phyloP scores from a whole-genome alignment of 163 green algal genomes.

The Trebouxiophyceae sp. region DNA sequence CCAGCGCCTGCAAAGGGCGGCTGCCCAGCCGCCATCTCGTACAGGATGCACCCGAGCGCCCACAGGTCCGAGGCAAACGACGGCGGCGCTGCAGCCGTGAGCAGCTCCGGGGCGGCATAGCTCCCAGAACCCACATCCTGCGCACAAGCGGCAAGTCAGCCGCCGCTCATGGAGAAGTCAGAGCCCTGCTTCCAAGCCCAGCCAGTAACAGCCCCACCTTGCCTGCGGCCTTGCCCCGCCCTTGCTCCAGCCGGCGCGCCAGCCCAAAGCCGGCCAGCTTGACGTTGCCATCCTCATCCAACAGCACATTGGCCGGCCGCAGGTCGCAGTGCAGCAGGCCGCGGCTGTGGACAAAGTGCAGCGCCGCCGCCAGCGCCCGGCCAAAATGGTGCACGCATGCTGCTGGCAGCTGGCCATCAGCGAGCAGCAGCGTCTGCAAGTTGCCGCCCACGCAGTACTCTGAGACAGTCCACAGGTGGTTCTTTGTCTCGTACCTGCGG shows the following conservation, averaged over 20 bases:
- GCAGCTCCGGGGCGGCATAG: slow-evolving; percentile 94
- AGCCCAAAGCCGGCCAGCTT: slow-evolving; percentile 95
- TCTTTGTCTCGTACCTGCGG: slow-evolving; percentile 92
- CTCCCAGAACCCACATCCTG: too few species aligned
- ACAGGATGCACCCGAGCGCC: slow-evolving; percentile 88
- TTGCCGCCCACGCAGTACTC: slow-evolving; percentile 95
- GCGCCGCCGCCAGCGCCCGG: slow-evolving; percentile 56
- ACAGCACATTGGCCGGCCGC: slow-evolving; percentile 87
- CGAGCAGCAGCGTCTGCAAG: slow-evolving; percentile 75
- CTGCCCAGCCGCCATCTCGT: slow-evolving; percentile 75
- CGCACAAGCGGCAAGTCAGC: too few species aligned
- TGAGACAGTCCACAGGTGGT: slow-evolving; percentile 95
- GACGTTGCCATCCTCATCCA: slow-evolving; percentile 86
- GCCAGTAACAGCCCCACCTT: background rate
- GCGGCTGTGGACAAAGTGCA: slow-evolving; percentile 75
- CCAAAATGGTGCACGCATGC: slow-evolving; percentile 77
- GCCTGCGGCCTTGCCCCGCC: background rate
- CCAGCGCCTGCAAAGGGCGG: slow-evolving; percentile 78
- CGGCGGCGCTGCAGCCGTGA: slow-evolving; percentile 66
- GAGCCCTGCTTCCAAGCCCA: too few species aligned
- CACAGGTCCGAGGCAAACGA: slow-evolving; percentile 83
- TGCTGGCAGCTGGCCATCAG: slow-evolving; percentile 77
- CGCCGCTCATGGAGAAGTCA: background rate
- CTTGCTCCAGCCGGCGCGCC: slow-evolving; percentile 9
- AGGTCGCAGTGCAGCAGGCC: slow-evolving; percentile 83